phyloP scores from a whole-genome alignment of 2,329 filamentous ascomycete genomes.

The Ophiostoma perfectum region DNA sequence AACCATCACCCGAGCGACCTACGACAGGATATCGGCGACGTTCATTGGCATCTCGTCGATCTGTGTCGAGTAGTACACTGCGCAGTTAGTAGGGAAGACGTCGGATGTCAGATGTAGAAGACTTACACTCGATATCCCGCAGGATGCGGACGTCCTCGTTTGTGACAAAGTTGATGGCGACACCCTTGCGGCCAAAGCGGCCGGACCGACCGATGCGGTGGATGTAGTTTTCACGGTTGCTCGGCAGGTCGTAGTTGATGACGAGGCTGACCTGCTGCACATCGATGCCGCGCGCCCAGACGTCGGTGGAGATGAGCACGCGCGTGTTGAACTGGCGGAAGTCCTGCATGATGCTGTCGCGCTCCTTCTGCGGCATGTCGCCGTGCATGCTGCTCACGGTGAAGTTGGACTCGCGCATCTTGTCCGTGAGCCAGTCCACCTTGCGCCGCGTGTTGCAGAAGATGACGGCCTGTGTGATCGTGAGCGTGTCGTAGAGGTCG shows the following conservation, averaged over 20 bases:
- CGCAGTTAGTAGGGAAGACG: background rate
- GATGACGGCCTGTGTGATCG: conserved; percentile 97
- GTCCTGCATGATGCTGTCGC: conserved; percentile 98
- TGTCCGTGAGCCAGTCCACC: conserved; percentile 99
- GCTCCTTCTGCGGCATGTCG: conserved; percentile 97
- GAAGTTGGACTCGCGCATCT: conserved; percentile 98
- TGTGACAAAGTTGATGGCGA: conserved; percentile 99
- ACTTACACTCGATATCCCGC: conserved; percentile 86
- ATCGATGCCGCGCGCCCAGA: conserved; percentile 97
- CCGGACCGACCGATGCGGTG: conserved; percentile 95
- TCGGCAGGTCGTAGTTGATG: conserved; percentile 98
- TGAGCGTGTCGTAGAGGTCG: conserved; percentile 97
- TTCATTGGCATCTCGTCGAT: conserved; percentile 99
- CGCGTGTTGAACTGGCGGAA: conserved; percentile 95
- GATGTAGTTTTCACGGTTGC: conserved; percentile 99
- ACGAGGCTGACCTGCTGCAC: conserved; percentile 97
- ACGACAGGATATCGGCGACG: conserved; percentile 55
- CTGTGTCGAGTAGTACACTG: conserved; percentile 91
- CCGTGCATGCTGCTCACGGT: conserved; percentile 98
- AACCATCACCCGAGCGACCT: background rate
- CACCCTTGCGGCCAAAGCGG: conserved; percentile 94
- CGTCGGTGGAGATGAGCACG: conserved; percentile 94
- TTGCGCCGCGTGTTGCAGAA: conserved; percentile 99
- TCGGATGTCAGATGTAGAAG: background rate
- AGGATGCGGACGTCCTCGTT: conserved; percentile 97